Conservation (phyloP, 495 filamentous ascomycete species). For the Aspergillus steynii region DNA sequence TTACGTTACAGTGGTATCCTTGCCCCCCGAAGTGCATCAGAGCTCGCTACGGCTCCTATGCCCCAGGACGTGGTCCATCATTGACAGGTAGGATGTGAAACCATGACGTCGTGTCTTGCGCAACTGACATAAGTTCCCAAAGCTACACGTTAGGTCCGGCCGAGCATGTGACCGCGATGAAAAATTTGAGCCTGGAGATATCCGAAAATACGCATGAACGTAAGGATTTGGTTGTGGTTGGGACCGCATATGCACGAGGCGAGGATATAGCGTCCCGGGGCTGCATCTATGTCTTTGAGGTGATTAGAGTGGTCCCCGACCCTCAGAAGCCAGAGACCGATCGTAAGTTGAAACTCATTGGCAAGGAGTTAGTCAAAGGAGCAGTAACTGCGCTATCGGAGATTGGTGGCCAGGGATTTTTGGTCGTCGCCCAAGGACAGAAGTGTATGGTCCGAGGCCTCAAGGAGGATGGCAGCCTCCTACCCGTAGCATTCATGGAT, state of each 20-base stretch:
- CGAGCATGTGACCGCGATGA: constrained; percentile 77
- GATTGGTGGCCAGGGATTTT: constrained; percentile 87
- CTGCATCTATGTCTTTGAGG: constrained; percentile 86
- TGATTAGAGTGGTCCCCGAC: constrained; percentile 87
- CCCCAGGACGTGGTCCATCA: constrained; percentile 70
- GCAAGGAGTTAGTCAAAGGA: constrained; percentile 87
- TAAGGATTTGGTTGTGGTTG: constrained; percentile 76
- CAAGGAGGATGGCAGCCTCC: constrained; percentile 87
- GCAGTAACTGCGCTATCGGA: constrained; percentile 87
- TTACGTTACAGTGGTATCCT: constrained; percentile 40
- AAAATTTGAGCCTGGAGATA: constrained; percentile 81
- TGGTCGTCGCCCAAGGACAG: constrained; percentile 90
- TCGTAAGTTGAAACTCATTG: constrained; percentile 78
- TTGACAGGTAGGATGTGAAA: constrained; percentile 62
- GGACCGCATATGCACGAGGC: constrained; percentile 78
- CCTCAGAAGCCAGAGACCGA: constrained; percentile 82
- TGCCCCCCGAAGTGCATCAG: constrained; percentile 67
- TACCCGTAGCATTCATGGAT: constrained; percentile 97
- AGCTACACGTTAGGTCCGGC: constrained; percentile 61
- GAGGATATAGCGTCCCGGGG: constrained; percentile 86
- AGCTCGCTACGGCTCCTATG: constrained; percentile 73
- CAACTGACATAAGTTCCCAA: constrained; percentile 11
- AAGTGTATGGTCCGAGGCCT: constrained; percentile 96
- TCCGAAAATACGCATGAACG: constrained; percentile 88
- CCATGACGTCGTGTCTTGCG: not conserved